Conservation (phyloP, 2,329 filamentous ascomycete genomes). For the Ilyonectria destructans region DNA sequence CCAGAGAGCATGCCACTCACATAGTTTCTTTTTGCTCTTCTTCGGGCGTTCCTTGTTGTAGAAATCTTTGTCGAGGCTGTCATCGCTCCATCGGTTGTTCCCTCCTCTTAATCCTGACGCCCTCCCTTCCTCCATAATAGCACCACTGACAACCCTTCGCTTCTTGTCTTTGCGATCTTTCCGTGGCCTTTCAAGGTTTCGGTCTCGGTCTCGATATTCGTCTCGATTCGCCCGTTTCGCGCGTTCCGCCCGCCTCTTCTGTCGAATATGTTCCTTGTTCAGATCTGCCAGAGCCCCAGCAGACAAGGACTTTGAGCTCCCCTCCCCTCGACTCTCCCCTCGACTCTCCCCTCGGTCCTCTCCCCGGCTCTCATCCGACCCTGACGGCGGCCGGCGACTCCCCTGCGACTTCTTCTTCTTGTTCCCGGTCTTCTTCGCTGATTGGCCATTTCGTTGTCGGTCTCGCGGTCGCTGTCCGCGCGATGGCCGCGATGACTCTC, state of each 20-base stretch:
- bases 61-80: slow-evolving; percentile 66
- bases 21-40: slow-evolving; percentile 73
- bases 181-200: slow-evolving; percentile 49
- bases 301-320: slow-evolving; percentile 56
- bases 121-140: slow-evolving; percentile 78
- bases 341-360: slow-evolving; percentile 30
- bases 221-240: slow-evolving; percentile 52
- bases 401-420: slow-evolving; percentile 55
- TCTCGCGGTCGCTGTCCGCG: slow-evolving; percentile 46
- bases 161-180: slow-evolving; percentile 63
- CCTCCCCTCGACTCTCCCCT: slow-evolving; percentile 51
- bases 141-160: slow-evolving; percentile 79
- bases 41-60: slow-evolving; percentile 61
- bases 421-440: slow-evolving; percentile 55
- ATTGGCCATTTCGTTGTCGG: slow-evolving; percentile 49
- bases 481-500: slow-evolving; percentile 53
- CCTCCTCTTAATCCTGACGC: slow-evolving; percentile 63
- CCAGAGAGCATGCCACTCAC: slow-evolving; percentile 59
- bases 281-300: slow-evolving; percentile 77
- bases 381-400: slow-evolving; percentile 50
- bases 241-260: slow-evolving; percentile 65
- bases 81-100: slow-evolving; percentile 54
- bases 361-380: slow-evolving; percentile 53
- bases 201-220: slow-evolving; percentile 44
- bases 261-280: slow-evolving; percentile 71